Base-by-base conservation (phyloP, 2,329 filamentous ascomycete genomes). In the Cytospora leucostoma region DNA sequence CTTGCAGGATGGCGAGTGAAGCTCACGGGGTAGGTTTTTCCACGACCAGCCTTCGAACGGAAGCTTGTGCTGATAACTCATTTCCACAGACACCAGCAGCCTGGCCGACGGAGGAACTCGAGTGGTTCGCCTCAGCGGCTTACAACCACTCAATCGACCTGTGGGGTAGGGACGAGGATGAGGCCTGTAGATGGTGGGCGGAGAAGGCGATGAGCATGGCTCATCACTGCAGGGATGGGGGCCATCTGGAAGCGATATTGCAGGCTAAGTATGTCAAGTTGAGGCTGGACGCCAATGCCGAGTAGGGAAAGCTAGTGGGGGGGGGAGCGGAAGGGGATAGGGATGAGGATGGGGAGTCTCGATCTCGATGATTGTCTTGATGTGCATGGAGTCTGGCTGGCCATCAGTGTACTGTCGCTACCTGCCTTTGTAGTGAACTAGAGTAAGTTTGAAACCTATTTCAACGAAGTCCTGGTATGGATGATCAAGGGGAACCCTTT, bases 91-190 rank as follows among this genome's bases (percentile, higher is more conserved):
- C 61, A 27, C 53, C 64, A 15, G 61, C 57, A 17, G 56, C 76
- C 1, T 91, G 91, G 70, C 90, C 91, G 0, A 69, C 77, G 0
- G 81, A 84, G 4, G 91, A 95, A 71, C 75, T 93, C 1, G 88
- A 92, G 70, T 95, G 90, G 88, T 82, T 95, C n/a, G 85, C 86
- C 0, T 84, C 85, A 1, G 85, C 82, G 7, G 78, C 84, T 0
- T 92, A 90, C 73, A 93, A 93, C 68, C 86, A 87, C 65, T 87
- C 84, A 0, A 78, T 92, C 6, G 89, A 93, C 69, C 79, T 84
- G n/a, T 87, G 85, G 68, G 79, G 82, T 13, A 77, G 76, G 1
- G 79, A 81, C 1, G 80, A 89, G 32, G 81, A 85, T 62, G 78
- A 78, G 5, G 74, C 76, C 1, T 87, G 86, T 55, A 82, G 79